A percentile compares a stretch with the other conserved stretches of the same genome.
These are phyloP conservation scores for Ramaria sp. DNA, from an alignment of 768 basidiomycete genomes.

Conservation along the genomic window DNA sequence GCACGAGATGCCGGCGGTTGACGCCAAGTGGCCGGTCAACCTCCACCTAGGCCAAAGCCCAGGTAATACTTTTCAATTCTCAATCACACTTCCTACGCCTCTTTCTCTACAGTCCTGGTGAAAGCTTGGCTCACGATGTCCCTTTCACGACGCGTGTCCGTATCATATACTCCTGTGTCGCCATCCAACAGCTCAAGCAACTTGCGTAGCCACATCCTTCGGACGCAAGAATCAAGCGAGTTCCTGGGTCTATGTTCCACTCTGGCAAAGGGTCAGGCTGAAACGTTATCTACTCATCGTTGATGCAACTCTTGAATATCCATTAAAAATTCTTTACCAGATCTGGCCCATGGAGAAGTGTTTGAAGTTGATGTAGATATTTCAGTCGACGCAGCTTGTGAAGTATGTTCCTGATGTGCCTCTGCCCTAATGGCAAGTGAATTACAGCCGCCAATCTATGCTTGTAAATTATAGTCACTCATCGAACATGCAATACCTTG, in stretches of 20 bases:
- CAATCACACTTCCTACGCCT: not conserved
- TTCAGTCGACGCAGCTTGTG: slow-evolving; percentile 75
- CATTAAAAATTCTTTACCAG: not conserved
- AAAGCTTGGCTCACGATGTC: not conserved
- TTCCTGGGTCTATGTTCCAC: not conserved
- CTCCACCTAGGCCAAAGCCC: no score
- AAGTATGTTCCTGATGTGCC: slow-evolving; percentile 32
- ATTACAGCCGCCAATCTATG: not conserved
- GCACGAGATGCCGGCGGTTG: no score
- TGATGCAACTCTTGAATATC: not conserved
- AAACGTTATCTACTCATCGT: not conserved
- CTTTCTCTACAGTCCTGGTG: not conserved
- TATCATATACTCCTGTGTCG: not conserved
- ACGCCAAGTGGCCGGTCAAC: no score
- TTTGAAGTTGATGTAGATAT: slow-evolving; percentile 58
- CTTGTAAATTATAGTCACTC: slow-evolving; percentile 33
- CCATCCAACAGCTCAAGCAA: not conserved
- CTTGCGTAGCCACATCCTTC: not conserved
- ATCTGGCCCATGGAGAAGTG: slow-evolving; percentile 20
- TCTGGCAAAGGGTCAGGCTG: slow-evolving; percentile 1
- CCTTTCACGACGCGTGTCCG: slow-evolving; percentile 5
- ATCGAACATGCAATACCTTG: slow-evolving; percentile 54
- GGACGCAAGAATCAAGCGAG: not conserved
- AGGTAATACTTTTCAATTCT: no score
- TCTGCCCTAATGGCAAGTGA: not conserved